Conservation (phyloP, 2,329 filamentous ascomycete species). For the Aspergillus chevalieri region DNA sequence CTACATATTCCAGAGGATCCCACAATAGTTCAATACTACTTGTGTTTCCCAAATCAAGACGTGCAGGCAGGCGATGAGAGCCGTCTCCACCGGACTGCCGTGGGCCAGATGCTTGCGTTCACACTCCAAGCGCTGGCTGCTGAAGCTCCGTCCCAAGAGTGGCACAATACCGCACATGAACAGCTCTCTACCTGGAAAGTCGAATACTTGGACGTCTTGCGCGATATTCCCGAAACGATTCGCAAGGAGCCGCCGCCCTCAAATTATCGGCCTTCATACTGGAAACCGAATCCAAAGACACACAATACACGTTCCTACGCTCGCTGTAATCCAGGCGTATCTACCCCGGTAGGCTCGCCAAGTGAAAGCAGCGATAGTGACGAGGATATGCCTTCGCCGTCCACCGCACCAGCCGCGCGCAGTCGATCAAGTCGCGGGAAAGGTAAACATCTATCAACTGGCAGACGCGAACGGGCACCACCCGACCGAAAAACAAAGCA, state of each 20-base stretch:
- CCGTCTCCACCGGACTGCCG: constrained; percentile 25
- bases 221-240: constrained; percentile 18
- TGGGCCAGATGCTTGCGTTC: constrained; percentile 28
- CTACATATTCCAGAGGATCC: constrained; percentile 20
- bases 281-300: constrained; percentile 11
- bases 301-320: constrained; percentile 14
- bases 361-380: constrained; percentile 15
- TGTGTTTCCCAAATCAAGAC: constrained; percentile 21
- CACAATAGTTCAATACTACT: constrained; percentile 17
- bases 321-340: constrained; percentile 8
- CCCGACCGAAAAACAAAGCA: constrained; percentile 2
- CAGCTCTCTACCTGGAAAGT: constrained; percentile 19
- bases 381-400: constrained; percentile 11
- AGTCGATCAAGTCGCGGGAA: constrained; percentile 18
- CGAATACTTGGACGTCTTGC: constrained; percentile 16
- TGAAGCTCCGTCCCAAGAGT: constrained; percentile 15
- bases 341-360: constrained; percentile 8
- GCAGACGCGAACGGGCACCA: constrained; percentile 8
- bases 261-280: constrained; percentile 19
- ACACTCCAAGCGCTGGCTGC: constrained; percentile 14
- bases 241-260: constrained; percentile 13
- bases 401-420: constrained; percentile 9
- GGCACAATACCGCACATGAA: constrained; percentile 14
- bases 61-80: constrained; percentile 15
- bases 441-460: constrained; percentile 12